A percentile compares a stretch with the other conserved stretches of the same genome.
Evolutionary conservation across 306 rosid species (phyloP).

Genomic region (Psophocarpus tetragonolobus): DNA sequence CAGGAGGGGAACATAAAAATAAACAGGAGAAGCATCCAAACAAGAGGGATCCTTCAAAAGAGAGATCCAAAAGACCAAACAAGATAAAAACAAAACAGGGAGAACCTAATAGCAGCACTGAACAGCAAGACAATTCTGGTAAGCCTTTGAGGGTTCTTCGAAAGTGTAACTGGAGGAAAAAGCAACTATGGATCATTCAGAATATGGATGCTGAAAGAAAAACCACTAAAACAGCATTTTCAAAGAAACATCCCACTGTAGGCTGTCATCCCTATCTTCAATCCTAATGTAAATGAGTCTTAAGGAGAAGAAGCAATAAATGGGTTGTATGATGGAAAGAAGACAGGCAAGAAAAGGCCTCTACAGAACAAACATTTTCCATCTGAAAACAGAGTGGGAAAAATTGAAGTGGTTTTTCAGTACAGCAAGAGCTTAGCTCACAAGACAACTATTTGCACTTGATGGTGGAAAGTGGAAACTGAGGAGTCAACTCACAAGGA

Average conservation of each 20-base stretch:
- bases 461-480: neutral
- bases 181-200: neutral
- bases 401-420: neutral
- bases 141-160: neutral
- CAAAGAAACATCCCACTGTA: neutral
- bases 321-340: neutral
- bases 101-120: neutral
- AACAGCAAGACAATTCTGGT: neutral
- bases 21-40: neutral
- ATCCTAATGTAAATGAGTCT: neutral
- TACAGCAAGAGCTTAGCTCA: neutral
- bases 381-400: neutral
- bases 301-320: neutral
- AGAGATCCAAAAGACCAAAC: neutral
- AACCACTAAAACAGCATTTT: too few relatives aligned
- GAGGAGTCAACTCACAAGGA: neutral
- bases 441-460: neutral
- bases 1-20: neutral
- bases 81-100: neutral
- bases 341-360: neutral
- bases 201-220: neutral
- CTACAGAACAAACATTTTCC: neutral
- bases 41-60: neutral
- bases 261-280: neutral
- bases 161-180: neutral